Percentiles rank a stretch among this genome's conserved stretches.
Conservation (phyloP, 139 green algal species). For the Microglena sp. region DNA sequence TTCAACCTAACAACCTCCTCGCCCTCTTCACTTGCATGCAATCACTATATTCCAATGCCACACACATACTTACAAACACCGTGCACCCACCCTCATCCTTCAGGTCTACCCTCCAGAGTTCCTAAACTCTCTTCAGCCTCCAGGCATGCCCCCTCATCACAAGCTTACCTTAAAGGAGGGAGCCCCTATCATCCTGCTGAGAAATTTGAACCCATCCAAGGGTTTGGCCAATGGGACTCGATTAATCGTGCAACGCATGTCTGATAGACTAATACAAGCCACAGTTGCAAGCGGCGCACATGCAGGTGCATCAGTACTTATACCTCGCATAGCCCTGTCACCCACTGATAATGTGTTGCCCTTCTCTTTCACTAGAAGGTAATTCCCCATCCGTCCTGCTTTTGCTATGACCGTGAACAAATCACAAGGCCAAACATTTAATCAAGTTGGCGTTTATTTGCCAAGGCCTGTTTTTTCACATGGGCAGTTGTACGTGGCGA, state of each 20-base stretch:
- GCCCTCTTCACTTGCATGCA: no score
- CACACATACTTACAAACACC: no score
- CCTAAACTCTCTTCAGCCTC: constrained; percentile 9
- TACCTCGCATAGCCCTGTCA: constrained; percentile 13
- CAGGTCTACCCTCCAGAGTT: no score
- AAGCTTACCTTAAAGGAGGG: constrained; percentile 11
- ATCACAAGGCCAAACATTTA: constrained; percentile 4
- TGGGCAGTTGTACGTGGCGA: constrained; percentile 8
- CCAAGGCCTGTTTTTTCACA: background rate
- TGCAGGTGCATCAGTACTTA: constrained; percentile 4
- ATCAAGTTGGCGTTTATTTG: constrained; percentile 2
- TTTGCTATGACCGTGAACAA: constrained; percentile 9
- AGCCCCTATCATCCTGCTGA: constrained; percentile 18
- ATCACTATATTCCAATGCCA: no score
- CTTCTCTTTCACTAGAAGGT: constrained; percentile 12
- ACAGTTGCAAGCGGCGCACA: constrained; percentile 5
- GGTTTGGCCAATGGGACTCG: constrained; percentile 26
- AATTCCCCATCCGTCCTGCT: constrained; percentile 23
- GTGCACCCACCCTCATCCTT: background rate
- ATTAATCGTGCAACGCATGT: constrained; percentile 12
- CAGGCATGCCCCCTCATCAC: constrained; percentile 13
- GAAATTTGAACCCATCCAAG: constrained; percentile 7
- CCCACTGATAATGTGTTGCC: constrained; percentile 9
- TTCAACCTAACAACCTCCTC: no score
- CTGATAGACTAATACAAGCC: background rate